A percentile compares a stretch with the other conserved stretches of the same genome.
These are phyloP conservation scores for Apiospora phragmitis DNA, from an alignment of 2,329 filamentous ascomycete genomes.

Conservation along the genomic window DNA sequence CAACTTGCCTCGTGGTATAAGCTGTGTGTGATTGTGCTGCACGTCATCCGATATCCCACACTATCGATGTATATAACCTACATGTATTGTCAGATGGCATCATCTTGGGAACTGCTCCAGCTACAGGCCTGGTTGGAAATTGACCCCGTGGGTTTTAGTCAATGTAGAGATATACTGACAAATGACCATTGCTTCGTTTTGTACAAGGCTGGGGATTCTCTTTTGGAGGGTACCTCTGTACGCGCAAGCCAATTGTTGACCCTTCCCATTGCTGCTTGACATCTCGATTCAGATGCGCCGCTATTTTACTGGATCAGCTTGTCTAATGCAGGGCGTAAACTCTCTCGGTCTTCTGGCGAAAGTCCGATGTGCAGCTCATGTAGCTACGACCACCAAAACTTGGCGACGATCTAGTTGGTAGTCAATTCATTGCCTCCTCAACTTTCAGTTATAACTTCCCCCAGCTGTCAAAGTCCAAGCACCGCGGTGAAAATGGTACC, in stretches of 20 bases:
- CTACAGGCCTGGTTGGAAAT: neutral
- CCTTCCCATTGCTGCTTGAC: neutral
- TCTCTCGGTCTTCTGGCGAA: neutral
- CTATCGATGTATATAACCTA: too few relatives aligned
- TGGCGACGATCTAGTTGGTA: neutral
- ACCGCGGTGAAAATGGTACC: conserved; percentile 7
- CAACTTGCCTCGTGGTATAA: neutral
- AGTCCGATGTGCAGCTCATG: neutral
- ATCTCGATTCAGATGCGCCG: neutral
- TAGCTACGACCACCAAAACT: neutral
- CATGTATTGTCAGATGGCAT: neutral
- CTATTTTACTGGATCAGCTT: neutral
- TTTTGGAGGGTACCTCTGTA: neutral
- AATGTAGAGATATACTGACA: neutral
- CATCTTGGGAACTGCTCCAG: neutral
- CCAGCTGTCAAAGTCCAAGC: neutral
- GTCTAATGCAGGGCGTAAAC: neutral
- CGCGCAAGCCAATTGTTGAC: neutral
- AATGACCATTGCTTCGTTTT: neutral
- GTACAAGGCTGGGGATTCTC: neutral
- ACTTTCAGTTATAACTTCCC: neutral
- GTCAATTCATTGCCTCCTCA: neutral
- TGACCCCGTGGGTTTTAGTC: neutral
- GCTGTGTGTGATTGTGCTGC: neutral
- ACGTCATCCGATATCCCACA: neutral